These are phyloP conservation scores for Moniliella sp. DNA, from an alignment of 1,284 basidiomycete genomes.

Conservation along the genomic window DNA sequence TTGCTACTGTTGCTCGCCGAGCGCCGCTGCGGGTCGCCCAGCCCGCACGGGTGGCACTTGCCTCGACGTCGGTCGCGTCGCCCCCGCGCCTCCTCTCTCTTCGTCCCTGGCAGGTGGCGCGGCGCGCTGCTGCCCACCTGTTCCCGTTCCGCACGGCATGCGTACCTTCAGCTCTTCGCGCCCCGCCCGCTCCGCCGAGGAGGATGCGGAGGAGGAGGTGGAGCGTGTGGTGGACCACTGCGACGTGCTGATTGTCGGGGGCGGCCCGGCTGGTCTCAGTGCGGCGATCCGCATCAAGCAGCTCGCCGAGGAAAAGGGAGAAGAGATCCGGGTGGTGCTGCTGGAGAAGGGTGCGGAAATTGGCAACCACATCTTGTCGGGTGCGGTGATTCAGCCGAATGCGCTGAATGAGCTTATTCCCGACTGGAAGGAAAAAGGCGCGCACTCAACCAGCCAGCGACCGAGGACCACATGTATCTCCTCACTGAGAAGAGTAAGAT, in stretches of 20 bases:
- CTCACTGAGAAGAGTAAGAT: constrained; percentile 52
- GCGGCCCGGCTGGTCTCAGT: constrained; percentile 75
- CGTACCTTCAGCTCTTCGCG: too few species aligned
- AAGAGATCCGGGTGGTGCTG: constrained; percentile 70
- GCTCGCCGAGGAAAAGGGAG: constrained; percentile 54
- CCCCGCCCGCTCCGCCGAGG: too few species aligned
- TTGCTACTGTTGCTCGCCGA: too few species aligned
- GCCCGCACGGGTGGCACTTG: too few species aligned
- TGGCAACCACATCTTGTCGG: constrained; percentile 82
- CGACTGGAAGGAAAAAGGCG: constrained; percentile 49
- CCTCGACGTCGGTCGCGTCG: too few species aligned
- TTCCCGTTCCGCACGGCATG: too few species aligned
- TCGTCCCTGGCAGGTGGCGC: too few species aligned
- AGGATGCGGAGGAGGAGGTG: too few species aligned
- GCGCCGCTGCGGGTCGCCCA: too few species aligned
- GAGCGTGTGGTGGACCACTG: constrained; percentile 43
- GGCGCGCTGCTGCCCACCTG: too few species aligned
- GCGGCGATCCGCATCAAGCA: constrained; percentile 94
- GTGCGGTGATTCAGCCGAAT: constrained; percentile 77
- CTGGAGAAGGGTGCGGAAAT: constrained; percentile 79
- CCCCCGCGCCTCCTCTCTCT: too few species aligned
- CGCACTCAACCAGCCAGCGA: constrained; percentile 56
- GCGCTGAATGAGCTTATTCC: constrained; percentile 80
- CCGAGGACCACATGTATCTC: constrained; percentile 64
- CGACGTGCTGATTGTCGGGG: constrained; percentile 90